Conservation (phyloP, 2,329 filamentous ascomycete species). For the Phoma herbarum region DNA sequence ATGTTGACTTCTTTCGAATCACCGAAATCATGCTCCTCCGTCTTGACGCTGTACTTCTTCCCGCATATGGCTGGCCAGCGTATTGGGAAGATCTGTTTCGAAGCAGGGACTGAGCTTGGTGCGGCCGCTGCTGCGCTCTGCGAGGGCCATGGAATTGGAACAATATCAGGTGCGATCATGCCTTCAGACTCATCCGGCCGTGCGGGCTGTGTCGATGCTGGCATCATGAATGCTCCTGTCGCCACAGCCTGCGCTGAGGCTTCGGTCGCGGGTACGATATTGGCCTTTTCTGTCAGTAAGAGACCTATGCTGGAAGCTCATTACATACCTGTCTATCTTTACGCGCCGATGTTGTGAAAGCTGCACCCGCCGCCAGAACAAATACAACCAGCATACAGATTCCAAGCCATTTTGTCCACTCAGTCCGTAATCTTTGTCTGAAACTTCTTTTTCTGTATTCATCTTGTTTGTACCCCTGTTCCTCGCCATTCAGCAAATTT, state of each 20-base stretch:
- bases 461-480: constrained; percentile 36
- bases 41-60: constrained; percentile 46
- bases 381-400: constrained; percentile 34
- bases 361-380: constrained; percentile 33
- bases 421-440: constrained; percentile 32
- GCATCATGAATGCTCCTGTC: constrained; percentile 21
- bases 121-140: constrained; percentile 23
- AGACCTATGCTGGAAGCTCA: not conserved
- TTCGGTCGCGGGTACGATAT: not conserved
- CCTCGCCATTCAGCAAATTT: constrained; percentile 33
- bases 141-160: constrained; percentile 25
- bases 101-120: constrained; percentile 11
- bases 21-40: constrained; percentile 42
- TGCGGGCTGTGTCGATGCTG: constrained; percentile 7
- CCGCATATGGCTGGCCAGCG: constrained; percentile 48
- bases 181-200: constrained; percentile 9
- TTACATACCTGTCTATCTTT: constrained; percentile 33
- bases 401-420: constrained; percentile 33
- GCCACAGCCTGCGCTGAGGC: constrained; percentile 28
- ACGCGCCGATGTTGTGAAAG: constrained; percentile 27
- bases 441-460: constrained; percentile 32
- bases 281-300: constrained; percentile 2
- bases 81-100: constrained; percentile 43
- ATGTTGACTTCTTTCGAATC: constrained; percentile 35
- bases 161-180: constrained; percentile 17